Evolutionary conservation across 169 alveolate species (phyloP), one percentile per base, ranked within the genome.

Genomic region (Ichthyophthirius multifiliis): DNA sequence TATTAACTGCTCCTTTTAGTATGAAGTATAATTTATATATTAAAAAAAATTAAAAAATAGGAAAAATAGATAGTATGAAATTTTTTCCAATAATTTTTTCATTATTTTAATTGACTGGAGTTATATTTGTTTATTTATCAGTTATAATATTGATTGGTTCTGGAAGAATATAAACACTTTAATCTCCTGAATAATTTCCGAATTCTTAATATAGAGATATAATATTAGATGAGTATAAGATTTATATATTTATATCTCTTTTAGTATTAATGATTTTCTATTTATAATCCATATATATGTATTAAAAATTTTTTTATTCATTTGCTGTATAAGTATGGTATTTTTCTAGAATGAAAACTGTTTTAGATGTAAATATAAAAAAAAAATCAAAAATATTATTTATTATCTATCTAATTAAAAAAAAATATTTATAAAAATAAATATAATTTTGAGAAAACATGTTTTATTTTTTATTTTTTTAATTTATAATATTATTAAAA

Each of bases 281-380:
- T 27, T 55, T 55, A n/a, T 16, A 55, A 55, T 10, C 71, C 41
- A 27, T 55, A 13, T 55, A 15, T 23, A 34, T 55, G 5, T 55
- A 27, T 55, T 55, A 55, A n/a, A 55, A 55, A 18, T 55, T 55
- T 55, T 55, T 34, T 27, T 55, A 20, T 23, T 55, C 71, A 2
- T 55, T 55, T 55, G 71, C 71, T 10, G 71, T 55, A 2, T 27
- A 55, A 23, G 71, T 55, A 10, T 55, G 71, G 71, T 55, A 55
- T 9, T 55, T 55, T 18, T 27, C 43, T 27, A 1, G 71, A 20
- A 4, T 27, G 16, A 55, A 55, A 9, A 55, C 43, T 55, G 31
- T 55, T 7, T 23, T 55, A 0, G 71, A 55, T 55, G 71, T 55
- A 55, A 55, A n/a, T n/a, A n/a, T n/a, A n/a, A n/a, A n/a, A n/a